Base-by-base conservation (phyloP, 2,329 filamentous ascomycete genomes). In the Venturia effusa region DNA sequence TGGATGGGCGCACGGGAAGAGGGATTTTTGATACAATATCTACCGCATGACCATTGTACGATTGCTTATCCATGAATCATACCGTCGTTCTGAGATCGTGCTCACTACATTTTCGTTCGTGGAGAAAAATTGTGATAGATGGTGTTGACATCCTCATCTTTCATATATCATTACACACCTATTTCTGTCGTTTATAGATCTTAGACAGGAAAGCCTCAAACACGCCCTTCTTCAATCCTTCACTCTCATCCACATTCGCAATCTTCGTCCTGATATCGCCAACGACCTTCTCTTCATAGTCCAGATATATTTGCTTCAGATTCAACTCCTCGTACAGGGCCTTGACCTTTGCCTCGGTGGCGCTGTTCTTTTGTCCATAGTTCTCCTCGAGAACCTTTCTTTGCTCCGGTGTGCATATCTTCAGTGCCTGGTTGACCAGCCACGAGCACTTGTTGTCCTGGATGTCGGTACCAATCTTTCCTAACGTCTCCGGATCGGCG, bases 381-480 rank as follows among this genome's bases (percentile, higher is more conserved):
- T 96, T 93, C 65, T 90, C 85, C 73, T 97, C 91, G 61, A 99
- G 86, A 45, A 95, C 77, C 78, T 89, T 83, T 73, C 92, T 87
- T 83, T 99, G 94, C 75, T 93, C 91, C 1, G 90, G 86, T 1
- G 84, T 92, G 68, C 85, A 89, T 67, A 88, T 83, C 75, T 86
- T 83, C 66, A 99, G 82, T 59, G 94, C 94, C 78, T 96, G 88
- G 83, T 99, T 99, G 77, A 99, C 84, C 66, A 99, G 81, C 94
- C 94, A 99, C 51, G 90, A 95, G 83, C 94, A 99, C 84, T 99
- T 99, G 85, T 99, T 99, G 80, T 99, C 94, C 83, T 92, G 88
- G 77, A 99, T 99, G 73, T 99, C 94, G 66, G 94, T 99, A 69
- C 94, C 94, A 68, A 97, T 96, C 85, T 99, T 99, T 77, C 94